These are phyloP conservation scores for Leccinum huronense DNA, from an alignment of 1,284 basidiomycete genomes.

Conservation along the genomic window DNA sequence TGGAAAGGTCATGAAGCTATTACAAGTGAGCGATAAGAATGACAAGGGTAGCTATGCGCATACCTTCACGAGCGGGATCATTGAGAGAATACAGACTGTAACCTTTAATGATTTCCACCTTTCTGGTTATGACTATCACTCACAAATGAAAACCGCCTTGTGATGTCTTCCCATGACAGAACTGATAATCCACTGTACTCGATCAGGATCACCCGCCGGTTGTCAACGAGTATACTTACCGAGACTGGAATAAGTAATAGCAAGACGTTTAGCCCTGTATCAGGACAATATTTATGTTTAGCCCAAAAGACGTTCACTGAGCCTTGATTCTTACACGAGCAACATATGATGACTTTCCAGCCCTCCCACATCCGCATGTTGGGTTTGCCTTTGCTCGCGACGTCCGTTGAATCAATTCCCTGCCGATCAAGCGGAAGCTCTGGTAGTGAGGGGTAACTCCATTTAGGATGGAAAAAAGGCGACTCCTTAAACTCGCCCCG, in stretches of 20 bases:
- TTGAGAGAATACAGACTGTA: constrained; percentile 61
- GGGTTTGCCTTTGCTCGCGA: constrained; percentile 5
- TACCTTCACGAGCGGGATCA: constrained; percentile 75
- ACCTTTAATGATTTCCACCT: neutral
- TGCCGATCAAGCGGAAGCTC: constrained; percentile 20
- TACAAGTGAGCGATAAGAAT: constrained; percentile 10
- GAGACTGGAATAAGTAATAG: constrained; percentile 57
- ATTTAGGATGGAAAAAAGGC: constrained; percentile 27
- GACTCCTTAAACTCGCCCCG: constrained; percentile 31
- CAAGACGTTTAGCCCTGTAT: constrained; percentile 65
- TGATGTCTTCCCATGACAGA: constrained; percentile 55
- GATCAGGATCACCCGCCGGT: constrained; percentile 1
- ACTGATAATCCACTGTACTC: constrained; percentile 60
- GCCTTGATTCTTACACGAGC: constrained; percentile 51
- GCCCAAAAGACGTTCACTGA: neutral
- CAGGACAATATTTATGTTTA: constrained; percentile 1
- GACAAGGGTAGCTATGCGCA: constrained; percentile 3
- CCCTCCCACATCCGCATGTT: constrained; percentile 39
- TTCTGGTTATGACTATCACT: constrained; percentile 23
- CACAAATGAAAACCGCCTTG: constrained; percentile 64
- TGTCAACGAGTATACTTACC: constrained; percentile 39
- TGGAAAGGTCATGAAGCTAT: constrained; percentile 77
- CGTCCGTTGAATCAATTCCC: constrained; percentile 1
- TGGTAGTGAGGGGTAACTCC: constrained; percentile 31
- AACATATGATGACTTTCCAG: constrained; percentile 54